Evolutionary conservation across 2,329 filamentous ascomycete species (phyloP), one percentile per base, ranked within the genome.

Genomic region (Pezicula carpinea): DNA sequence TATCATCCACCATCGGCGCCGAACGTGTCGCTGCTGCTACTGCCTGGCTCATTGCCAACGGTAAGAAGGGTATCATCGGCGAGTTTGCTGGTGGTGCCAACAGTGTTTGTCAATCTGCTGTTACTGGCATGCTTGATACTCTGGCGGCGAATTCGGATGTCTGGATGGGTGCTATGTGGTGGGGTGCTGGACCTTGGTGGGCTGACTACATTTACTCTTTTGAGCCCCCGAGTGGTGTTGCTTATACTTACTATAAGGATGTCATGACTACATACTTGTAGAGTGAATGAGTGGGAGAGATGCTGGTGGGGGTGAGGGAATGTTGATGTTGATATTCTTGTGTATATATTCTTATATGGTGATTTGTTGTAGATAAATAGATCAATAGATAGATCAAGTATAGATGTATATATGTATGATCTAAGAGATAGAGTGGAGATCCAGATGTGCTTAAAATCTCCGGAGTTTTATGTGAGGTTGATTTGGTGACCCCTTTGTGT

Each of bases 51-150:
- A 69, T 71, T 49, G 63, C 67, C 13, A 78, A 80, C 54, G 67
- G 68, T 35, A 79, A 79, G 59, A 62, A 66, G 40, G 77, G 71
- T 1, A 58, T 80, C 11, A 56, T 81, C 42, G 77, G 77, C 18
- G 77, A 81, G 59, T 79, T 71, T 53, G 77, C 76, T 0, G 76
- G 69, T 5, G 77, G 73, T 0, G 65, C 68, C 5, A 80, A 80
- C 51, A 53, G 59, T 1, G 64, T 68, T 43, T 81, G 77, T 53
- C 65, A 75, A 47, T 53, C 60, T 5, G 77, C 77, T 13, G 58
- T 79, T 13, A 65, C 68, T 43, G 74, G 73, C 39, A 69, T 78
- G 57, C 53, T 81, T 51, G 56, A 61, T 21, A 75, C 74, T 57
- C 52, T 80, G 54, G 64, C 59, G 0, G 56, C 68, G 32, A 76